Evolutionary conservation across 306 rosid genomes (phyloP).

Genomic region (Quercus variabilis): DNA sequence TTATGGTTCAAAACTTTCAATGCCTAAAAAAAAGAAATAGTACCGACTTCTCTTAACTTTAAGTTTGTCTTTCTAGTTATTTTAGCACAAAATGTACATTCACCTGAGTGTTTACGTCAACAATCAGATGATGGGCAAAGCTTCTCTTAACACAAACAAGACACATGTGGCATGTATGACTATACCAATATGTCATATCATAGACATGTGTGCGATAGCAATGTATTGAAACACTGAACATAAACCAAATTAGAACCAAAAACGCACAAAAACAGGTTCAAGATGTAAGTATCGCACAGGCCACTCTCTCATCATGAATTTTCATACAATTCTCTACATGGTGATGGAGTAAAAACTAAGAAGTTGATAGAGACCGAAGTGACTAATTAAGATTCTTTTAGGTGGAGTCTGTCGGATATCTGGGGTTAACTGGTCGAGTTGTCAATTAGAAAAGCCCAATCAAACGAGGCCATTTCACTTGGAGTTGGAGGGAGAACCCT

Average conservation of each 20-base stretch:
- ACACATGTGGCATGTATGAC: no score
- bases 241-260: neutral
- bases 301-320: no score
- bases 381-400: neutral
- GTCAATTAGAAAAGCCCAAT: neutral
- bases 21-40: neutral
- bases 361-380: neutral
- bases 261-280: neutral
- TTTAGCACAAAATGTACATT: neutral
- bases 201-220: no score
- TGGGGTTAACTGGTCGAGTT: neutral
- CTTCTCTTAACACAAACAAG: no score
- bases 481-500: neutral
- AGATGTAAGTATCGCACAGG: no score
- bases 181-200: no score
- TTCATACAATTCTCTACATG: no score
- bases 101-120: neutral
- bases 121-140: neutral
- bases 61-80: neutral
- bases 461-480: neutral
- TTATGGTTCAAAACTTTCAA: no score
- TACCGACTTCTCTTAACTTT: neutral
- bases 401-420: neutral
- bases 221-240: no score
- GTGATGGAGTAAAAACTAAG: no score